A percentile compares a stretch with the other conserved stretches of the same genome.
phyloP scores from a whole-genome alignment of 2,329 filamentous ascomycete genomes.

The Verticillium nubilum region DNA sequence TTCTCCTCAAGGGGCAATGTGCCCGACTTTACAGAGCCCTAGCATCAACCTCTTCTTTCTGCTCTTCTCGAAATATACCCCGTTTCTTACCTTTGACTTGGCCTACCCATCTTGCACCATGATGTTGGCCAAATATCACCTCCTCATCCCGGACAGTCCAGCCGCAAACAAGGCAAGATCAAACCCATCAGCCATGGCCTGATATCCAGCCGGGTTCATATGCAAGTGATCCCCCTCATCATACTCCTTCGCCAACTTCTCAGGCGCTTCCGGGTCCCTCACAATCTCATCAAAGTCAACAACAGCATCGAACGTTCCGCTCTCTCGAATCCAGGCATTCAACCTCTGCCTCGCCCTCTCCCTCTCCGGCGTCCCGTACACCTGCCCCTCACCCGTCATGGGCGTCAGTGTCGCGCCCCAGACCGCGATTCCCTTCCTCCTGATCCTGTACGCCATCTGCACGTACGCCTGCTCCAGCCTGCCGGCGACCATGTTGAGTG shows the following conservation, averaged over 20 bases:
- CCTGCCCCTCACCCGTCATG: constrained; percentile 37
- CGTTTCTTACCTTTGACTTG: too few species aligned
- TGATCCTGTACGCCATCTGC: constrained; percentile 50
- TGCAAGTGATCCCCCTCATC: constrained; percentile 59
- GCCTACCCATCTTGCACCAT: too few species aligned
- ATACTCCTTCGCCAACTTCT: constrained; percentile 34
- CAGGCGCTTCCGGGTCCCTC: constrained; percentile 37
- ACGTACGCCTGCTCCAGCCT: constrained; percentile 46
- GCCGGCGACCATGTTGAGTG: constrained; percentile 40
- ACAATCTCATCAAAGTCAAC: constrained; percentile 56
- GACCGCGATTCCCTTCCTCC: constrained; percentile 44
- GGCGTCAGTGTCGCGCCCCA: constrained; percentile 51
- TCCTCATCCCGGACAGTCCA: neutral
- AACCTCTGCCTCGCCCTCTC: constrained; percentile 49
- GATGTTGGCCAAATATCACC: neutral
- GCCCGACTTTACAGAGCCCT: too few species aligned
- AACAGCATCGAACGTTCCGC: constrained; percentile 48
- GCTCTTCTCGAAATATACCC: too few species aligned
- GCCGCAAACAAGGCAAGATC: constrained; percentile 43
- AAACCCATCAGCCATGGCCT: constrained; percentile 48
- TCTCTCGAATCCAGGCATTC: constrained; percentile 53
- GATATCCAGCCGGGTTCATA: constrained; percentile 49
- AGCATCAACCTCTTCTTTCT: too few species aligned
- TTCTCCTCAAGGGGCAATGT: too few species aligned
- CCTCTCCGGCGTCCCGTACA: constrained; percentile 44